Evolutionary conservation across 2,329 filamentous ascomycete genomes (phyloP).

Genomic region (Paecilomyces sp.): DNA sequence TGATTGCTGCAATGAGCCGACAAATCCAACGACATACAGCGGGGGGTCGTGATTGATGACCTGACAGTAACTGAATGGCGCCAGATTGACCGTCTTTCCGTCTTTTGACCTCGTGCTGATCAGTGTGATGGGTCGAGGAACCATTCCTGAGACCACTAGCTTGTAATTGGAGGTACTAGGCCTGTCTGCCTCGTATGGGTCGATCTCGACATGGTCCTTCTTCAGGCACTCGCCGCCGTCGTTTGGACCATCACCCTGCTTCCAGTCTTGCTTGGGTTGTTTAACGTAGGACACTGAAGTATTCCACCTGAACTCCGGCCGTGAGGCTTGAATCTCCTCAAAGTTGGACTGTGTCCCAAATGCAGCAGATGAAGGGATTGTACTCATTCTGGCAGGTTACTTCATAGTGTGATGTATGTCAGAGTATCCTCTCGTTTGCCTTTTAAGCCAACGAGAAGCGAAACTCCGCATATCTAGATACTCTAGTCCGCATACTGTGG

Average conservation of each 20-base stretch:
- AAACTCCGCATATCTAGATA: neutral
- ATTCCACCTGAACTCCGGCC: slow-evolving; percentile 33
- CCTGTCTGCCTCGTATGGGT: slow-evolving; percentile 68
- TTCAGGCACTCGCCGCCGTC: slow-evolving; percentile 41
- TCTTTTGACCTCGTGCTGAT: slow-evolving; percentile 54
- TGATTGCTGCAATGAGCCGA: slow-evolving; percentile 49
- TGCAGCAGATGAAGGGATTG: slow-evolving; percentile 11
- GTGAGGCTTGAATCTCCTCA: slow-evolving; percentile 31
- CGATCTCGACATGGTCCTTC: slow-evolving; percentile 66
- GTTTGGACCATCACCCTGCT: slow-evolving; percentile 35
- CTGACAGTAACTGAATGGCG: slow-evolving; percentile 83
- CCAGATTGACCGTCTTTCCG: slow-evolving; percentile 65
- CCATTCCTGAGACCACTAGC: slow-evolving; percentile 73
- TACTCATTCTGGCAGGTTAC: neutral
- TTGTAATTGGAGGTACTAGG: slow-evolving; percentile 76
- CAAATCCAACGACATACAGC: slow-evolving; percentile 62
- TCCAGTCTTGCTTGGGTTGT: slow-evolving; percentile 35
- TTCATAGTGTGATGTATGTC: neutral
- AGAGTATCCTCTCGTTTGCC: neutral
- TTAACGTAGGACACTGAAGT: slow-evolving; percentile 30
- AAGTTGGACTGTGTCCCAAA: slow-evolving; percentile 24
- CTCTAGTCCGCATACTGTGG: neutral
- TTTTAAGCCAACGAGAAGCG: neutral
- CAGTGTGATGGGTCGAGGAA: slow-evolving; percentile 73
- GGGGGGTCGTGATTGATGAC: slow-evolving; percentile 81